A percentile compares a stretch with the other conserved stretches of the same genome.
phyloP scores from a whole-genome alignment of 495 filamentous ascomycete genomes.

The Daldinia vernicosa region DNA sequence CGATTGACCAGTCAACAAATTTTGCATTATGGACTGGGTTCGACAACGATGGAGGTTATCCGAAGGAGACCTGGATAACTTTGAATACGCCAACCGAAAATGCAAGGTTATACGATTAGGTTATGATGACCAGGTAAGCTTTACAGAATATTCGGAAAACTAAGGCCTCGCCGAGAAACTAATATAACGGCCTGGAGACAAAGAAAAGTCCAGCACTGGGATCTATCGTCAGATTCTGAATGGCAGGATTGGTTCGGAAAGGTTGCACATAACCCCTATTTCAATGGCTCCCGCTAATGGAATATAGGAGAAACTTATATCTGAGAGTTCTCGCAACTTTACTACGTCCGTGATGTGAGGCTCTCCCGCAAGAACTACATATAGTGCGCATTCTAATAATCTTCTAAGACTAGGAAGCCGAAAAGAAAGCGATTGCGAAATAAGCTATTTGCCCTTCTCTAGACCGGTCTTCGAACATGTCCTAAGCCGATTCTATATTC shows the following conservation, averaged over 20 bases:
- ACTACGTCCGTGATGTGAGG: not conserved
- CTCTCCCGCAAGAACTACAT: not conserved
- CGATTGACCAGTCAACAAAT: no score
- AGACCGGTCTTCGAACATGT: not conserved
- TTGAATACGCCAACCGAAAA: not conserved
- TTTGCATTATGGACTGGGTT: not conserved
- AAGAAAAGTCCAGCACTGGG: not conserved
- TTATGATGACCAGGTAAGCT: not conserved
- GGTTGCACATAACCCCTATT: not conserved
- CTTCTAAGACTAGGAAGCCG: not conserved
- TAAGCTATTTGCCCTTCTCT: conserved; percentile 2
- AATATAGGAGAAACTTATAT: not conserved
- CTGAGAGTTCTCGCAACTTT: not conserved
- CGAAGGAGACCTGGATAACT: not conserved
- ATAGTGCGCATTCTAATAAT: not conserved
- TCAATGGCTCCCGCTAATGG: not conserved
- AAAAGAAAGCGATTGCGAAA: not conserved
- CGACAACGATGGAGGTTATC: conserved; percentile 4
- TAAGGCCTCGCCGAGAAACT: not conserved
- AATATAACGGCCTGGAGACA: not conserved
- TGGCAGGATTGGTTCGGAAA: conserved; percentile 3
- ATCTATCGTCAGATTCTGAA: conserved; percentile 1
- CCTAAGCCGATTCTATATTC: not conserved
- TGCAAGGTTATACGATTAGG: conserved; percentile 2
- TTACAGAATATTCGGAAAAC: not conserved